Percentiles rank a stretch among this genome's conserved stretches.
phyloP scores from a whole-genome alignment of 2,329 filamentous ascomycete genomes.

The Stemphylium lycopersici region DNA sequence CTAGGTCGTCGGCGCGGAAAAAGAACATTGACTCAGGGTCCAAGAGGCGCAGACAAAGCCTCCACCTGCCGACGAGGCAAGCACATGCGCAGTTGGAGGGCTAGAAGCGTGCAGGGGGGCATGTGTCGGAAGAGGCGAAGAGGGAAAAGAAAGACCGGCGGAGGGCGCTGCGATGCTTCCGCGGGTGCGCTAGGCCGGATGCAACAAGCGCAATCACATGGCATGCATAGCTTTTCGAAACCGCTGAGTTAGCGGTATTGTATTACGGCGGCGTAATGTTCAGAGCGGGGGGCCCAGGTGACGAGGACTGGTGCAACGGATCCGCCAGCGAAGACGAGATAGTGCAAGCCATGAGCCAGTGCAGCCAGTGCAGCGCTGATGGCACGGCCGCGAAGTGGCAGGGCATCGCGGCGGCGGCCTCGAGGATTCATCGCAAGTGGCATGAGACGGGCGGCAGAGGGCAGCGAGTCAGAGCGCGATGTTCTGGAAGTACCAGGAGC shows the following conservation, averaged over 20 bases:
- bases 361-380: background rate
- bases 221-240: slow-evolving; percentile 14
- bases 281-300: slow-evolving; percentile 23
- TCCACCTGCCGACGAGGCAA: slow-evolving; percentile 32
- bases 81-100: slow-evolving; percentile 15
- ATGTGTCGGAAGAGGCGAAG: slow-evolving; percentile 24
- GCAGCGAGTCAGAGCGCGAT: slow-evolving; percentile 38
- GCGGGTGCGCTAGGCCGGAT: slow-evolving; percentile 5
- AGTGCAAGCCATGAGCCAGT: slow-evolving; percentile 6
- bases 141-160: slow-evolving; percentile 25
- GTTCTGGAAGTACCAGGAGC: slow-evolving; percentile 42
- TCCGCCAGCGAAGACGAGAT: slow-evolving; percentile 9
- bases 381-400: background rate
- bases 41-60: slow-evolving; percentile 18
- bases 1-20: slow-evolving; percentile 11
- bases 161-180: slow-evolving; percentile 22
- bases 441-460: slow-evolving; percentile 17
- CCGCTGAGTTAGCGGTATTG: slow-evolving; percentile 39
- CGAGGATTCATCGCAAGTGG: slow-evolving; percentile 7
- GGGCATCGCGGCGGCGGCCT: slow-evolving; percentile 1
- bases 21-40: slow-evolving; percentile 18
- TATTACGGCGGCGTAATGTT: slow-evolving; percentile 20
- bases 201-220: slow-evolving; percentile 25
- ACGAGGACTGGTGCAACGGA: slow-evolving; percentile 21
- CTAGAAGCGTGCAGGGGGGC: slow-evolving; percentile 23